A percentile compares a stretch with the other conserved stretches of the same genome.
These are phyloP conservation scores for Penicillium pulvis DNA, from an alignment of 495 filamentous ascomycete genomes.

Conservation along the genomic window DNA sequence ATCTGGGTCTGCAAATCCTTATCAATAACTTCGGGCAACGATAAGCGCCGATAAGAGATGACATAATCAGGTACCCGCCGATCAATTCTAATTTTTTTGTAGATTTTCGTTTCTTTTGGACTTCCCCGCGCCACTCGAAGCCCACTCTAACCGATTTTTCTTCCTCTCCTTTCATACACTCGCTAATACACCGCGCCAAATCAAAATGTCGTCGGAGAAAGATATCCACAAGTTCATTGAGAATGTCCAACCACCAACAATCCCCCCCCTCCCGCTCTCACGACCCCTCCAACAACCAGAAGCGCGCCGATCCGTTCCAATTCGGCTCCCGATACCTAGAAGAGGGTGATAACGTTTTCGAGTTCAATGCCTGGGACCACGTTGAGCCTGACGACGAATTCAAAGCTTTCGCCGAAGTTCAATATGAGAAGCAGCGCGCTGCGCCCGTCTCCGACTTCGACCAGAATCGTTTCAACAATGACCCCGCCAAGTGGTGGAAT, in stretches of 20 bases:
- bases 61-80: constrained; percentile 21
- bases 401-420: constrained; percentile 74
- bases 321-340: constrained; percentile 89
- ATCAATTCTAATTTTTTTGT: constrained; percentile 3
- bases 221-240: constrained; percentile 37
- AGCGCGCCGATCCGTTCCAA: constrained; percentile 88
- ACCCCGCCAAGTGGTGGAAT: constrained; percentile 96
- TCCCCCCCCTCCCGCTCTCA: constrained; percentile 50
- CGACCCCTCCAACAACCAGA: constrained; percentile 60
- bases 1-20: not conserved
- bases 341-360: constrained; percentile 81
- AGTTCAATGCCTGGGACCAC: constrained; percentile 99
- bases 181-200: not conserved
- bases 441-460: constrained; percentile 87
- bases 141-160: not conserved
- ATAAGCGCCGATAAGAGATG: constrained; percentile 5
- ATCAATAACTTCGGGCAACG: constrained; percentile 3
- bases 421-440: constrained; percentile 79
- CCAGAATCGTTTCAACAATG: constrained; percentile 78
- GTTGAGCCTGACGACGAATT: constrained; percentile 84
- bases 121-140: constrained; percentile 9
- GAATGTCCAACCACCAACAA: constrained; percentile 47
- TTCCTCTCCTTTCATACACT: not conserved
- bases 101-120: constrained; percentile 13
- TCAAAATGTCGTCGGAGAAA: constrained; percentile 27